A percentile compares a stretch with the other conserved stretches of the same genome.
Evolutionary conservation across 495 filamentous ascomycete species (phyloP).

Genomic region (Baudoinia panamericana): DNA sequence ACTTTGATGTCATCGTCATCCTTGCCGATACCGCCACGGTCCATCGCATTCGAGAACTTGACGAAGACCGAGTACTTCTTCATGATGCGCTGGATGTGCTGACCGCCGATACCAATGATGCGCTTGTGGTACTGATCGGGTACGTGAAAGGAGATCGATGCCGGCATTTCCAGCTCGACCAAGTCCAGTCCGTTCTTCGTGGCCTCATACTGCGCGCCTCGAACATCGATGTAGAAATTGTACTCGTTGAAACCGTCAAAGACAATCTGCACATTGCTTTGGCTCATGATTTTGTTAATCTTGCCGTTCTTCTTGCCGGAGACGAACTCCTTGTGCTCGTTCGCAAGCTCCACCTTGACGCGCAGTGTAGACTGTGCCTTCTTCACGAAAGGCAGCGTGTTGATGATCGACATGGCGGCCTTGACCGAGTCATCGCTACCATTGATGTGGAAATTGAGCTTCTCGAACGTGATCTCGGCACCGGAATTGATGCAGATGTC

Average conservation of each 20-base stretch:
- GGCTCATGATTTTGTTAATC: conserved; percentile 99
- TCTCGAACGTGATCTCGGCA: conserved; percentile 87
- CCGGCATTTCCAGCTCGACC: conserved; percentile 98
- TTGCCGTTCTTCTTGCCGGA: conserved; percentile 99
- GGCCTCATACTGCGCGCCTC: conserved; percentile 77
- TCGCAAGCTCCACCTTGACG: conserved; percentile 95
- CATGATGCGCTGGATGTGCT: conserved; percentile 99
- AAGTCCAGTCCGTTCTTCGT: conserved; percentile 82
- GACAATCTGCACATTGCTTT: conserved; percentile 96
- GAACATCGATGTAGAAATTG: conserved; percentile 98
- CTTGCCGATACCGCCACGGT: conserved; percentile 82
- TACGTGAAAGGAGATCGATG: conserved; percentile 97
- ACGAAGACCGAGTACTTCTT: conserved; percentile 99
- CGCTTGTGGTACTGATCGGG: conserved; percentile 99
- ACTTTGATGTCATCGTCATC: conserved; percentile 97
- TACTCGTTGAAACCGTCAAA: conserved; percentile 99
- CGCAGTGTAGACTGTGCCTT: conserved; percentile 81
- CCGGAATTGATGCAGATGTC: conserved; percentile 95
- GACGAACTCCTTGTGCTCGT: conserved; percentile 98
- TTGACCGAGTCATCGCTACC: conserved; percentile 94
- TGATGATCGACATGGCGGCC: conserved; percentile 79
- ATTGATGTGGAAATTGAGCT: conserved; percentile 81
- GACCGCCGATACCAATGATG: conserved; percentile 95
- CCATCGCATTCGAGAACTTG: conserved; percentile 99
- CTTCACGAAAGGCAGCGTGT: conserved; percentile 79